Base-by-base conservation (phyloP, 352 stramenopile species). In the Pythium periplocum region DNA sequence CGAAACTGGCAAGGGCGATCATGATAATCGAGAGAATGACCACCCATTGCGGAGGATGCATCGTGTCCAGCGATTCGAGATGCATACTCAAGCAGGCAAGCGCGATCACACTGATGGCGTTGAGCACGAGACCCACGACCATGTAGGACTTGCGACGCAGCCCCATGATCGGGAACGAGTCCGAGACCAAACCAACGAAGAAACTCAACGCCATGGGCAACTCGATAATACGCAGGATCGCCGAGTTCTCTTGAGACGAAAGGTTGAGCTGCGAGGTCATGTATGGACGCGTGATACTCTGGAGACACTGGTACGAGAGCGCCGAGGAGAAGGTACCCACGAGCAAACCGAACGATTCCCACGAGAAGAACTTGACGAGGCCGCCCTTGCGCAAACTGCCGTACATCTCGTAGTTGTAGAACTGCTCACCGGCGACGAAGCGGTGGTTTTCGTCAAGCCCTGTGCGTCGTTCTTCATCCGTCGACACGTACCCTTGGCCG, bases 141-240 rank as follows among this genome's bases (percentile, higher is more conserved):
- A 73, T 71, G 48, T 76, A 76, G 1, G 51, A 46, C 26, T 76
- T 76, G 45, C 68, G 61, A 10, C 64, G 68, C 4, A 73, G 51
- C 0, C 62, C 62, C 17, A 49, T 37, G 47, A 76, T 58, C 38
- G 68, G 68, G 45, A 61, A 66, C 2, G 45, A 61, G 42, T 76
- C 68, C 11, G 64, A 71, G 32, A 76, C 41, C 32, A 76, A 17
- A 3, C 68, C 68, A 9, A 73, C 50, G 43, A 76, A 64, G 45
- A 76, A 72, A 34, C 55, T 62, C 11, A 73, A 41, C 40, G 61
- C 56, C 60, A 69, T 62, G 42, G 64, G 61, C n/a, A 73, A 32
- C 33, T 73, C 55, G n/a, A 73, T 57, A 34, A 69, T 45, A n/a
- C 61, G 55, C 44, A 53, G 45, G n/a, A 66, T 55, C 6, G 64